phyloP scores from a whole-genome alignment of 2,329 filamentous ascomycete species.

The Penicillium expansum region DNA sequence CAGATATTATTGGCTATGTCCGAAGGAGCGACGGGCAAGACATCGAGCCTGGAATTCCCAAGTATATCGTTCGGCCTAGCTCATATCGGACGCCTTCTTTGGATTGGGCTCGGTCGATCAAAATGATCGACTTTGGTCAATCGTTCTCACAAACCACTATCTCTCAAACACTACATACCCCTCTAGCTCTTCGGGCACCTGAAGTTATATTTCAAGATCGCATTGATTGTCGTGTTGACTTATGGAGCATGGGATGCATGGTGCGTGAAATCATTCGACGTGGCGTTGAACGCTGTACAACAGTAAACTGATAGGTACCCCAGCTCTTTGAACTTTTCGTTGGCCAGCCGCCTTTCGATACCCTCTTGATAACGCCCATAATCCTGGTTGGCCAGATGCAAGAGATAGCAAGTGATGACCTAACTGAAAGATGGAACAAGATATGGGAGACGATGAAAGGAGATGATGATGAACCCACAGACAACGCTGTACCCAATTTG shows the following conservation, averaged over 20 bases:
- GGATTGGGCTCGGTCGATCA: constrained; percentile 19
- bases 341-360: constrained; percentile 41
- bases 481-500: constrained; percentile 22
- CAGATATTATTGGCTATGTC: constrained; percentile 27
- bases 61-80: constrained; percentile 27
- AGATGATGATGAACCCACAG: constrained; percentile 6
- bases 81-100: constrained; percentile 11
- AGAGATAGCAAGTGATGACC: constrained; percentile 33
- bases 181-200: constrained; percentile 36
- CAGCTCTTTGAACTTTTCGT: constrained; percentile 42
- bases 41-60: constrained; percentile 22
- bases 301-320: background rate
- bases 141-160: constrained; percentile 29
- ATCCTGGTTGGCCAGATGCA: constrained; percentile 39
- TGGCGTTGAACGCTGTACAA: fast-evolving
- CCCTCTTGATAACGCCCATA: constrained; percentile 33
- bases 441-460: constrained; percentile 30
- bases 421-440: constrained; percentile 37
- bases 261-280: background rate
- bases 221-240: constrained; percentile 37
- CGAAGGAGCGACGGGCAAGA: constrained; percentile 22
- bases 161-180: constrained; percentile 35
- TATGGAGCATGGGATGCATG: constrained; percentile 40
- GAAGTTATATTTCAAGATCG: constrained; percentile 40
- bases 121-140: constrained; percentile 42